Conservation (phyloP, 2,329 filamentous ascomycete species). For the Xylaria sp. region DNA sequence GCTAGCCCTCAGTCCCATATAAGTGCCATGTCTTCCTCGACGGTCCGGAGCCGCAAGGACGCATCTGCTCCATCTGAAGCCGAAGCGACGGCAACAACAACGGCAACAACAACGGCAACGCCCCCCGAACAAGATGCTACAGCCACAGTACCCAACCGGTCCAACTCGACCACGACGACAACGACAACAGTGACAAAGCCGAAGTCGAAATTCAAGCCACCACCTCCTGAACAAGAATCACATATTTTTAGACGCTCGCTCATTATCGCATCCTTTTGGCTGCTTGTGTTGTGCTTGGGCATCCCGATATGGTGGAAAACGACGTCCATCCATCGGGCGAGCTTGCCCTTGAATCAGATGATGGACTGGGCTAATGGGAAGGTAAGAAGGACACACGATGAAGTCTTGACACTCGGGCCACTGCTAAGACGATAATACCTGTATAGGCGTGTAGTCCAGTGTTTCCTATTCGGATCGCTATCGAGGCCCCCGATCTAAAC, state of each 20-base stretch:
- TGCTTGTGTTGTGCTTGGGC: conserved; percentile 82
- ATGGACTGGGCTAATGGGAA: conserved; percentile 90
- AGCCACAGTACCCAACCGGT: conserved; percentile 2
- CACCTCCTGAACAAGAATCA: conserved; percentile 81
- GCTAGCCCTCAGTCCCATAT: conserved; percentile 8
- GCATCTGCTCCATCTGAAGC: conserved; percentile 8
- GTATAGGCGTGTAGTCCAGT: conserved; percentile 83
- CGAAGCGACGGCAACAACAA: conserved; percentile 1
- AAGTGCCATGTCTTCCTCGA: conserved; percentile 27
- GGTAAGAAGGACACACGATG: conserved; percentile 59
- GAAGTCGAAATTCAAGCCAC: conserved; percentile 54
- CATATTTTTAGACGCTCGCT: conserved; percentile 75
- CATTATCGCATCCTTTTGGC: conserved; percentile 91
- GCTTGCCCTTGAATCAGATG: conserved; percentile 86
- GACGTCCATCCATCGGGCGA: conserved; percentile 89
- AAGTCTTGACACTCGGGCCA: background rate
- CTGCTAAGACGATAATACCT: conserved; percentile 7
- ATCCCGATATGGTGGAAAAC: conserved; percentile 97
- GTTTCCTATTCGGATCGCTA: conserved; percentile 84
- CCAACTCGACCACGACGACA: background rate
- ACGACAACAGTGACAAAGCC: conserved; percentile 22
- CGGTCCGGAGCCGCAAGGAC: conserved; percentile 26
- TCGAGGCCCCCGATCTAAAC: conserved; percentile 75
- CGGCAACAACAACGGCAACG: background rate
- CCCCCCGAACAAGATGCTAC: background rate